phyloP scores from a whole-genome alignment of 2,329 filamentous ascomycete genomes.

The Stylonectria norvegica region DNA sequence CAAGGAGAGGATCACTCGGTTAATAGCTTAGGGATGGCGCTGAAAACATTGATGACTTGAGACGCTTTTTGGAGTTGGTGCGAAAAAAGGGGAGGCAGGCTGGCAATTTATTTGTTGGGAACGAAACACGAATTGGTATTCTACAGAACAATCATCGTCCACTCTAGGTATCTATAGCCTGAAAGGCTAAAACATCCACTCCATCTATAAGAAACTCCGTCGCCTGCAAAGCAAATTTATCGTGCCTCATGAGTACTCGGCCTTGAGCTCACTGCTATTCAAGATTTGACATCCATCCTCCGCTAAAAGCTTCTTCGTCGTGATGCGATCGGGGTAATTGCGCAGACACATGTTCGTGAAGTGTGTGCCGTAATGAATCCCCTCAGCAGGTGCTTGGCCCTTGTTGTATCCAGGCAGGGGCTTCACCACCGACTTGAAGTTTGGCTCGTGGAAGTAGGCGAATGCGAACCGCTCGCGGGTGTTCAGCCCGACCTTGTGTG shows the following conservation, averaged over 20 bases:
- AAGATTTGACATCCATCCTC: slow-evolving; percentile 4
- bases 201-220: too few species aligned
- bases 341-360: slow-evolving; percentile 51
- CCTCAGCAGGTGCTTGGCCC: slow-evolving; percentile 30
- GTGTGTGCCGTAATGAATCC: slow-evolving; percentile 50
- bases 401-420: slow-evolving; percentile 39
- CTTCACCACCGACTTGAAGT: slow-evolving; percentile 43
- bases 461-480: slow-evolving; percentile 45
- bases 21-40: slow-evolving; percentile 21
- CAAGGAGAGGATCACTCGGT: slow-evolving; percentile 25
- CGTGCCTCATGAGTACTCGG: too few species aligned
- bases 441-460: slow-evolving; percentile 51
- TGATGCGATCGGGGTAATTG: slow-evolving; percentile 47
- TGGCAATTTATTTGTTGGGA: neutral
- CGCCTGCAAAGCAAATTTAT: too few species aligned
- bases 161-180: too few species aligned
- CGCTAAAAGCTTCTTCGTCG: slow-evolving; percentile 31
- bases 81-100: neutral
- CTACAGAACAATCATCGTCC: neutral
- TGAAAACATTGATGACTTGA: slow-evolving; percentile 27
- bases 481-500: slow-evolving; percentile 50
- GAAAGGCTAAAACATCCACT: too few species aligned
- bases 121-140: neutral
- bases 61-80: neutral
- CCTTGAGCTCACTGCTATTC: neutral